Percentiles rank a stretch among this genome's conserved stretches.
Conservation (phyloP, 495 filamentous ascomycete species). For the Neurospora sp. region DNA sequence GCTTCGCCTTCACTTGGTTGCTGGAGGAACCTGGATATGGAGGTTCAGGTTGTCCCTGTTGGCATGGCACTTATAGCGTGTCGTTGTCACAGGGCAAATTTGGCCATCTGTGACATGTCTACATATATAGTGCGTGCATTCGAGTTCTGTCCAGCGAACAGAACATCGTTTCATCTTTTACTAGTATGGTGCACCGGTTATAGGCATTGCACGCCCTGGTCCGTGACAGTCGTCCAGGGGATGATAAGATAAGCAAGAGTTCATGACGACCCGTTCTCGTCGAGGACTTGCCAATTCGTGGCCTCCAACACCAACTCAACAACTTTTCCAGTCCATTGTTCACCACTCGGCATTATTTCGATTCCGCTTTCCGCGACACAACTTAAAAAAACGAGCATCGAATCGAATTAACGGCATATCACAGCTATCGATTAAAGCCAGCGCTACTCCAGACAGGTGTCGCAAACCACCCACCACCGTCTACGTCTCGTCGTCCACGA, state of each 20-base stretch:
- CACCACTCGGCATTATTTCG: background rate
- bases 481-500: background rate
- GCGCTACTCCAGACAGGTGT: background rate
- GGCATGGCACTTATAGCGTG: background rate
- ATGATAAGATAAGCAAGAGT: background rate
- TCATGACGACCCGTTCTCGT: background rate
- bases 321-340: background rate
- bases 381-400: background rate
- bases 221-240: background rate
- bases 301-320: background rate
- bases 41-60: background rate
- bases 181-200: no score
- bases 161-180: no score
- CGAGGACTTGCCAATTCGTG: background rate
- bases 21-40: background rate
- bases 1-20: background rate
- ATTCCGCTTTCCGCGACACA: background rate
- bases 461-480: background rate
- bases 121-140: no score
- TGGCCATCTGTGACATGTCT: no score
- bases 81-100: background rate
- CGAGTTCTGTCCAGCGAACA: no score
- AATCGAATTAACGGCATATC: background rate
- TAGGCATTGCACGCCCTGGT: no score
- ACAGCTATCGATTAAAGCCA: background rate